Base-by-base conservation (phyloP, 805 yeast genomes). In the Candida vartiovaarae region DNA sequence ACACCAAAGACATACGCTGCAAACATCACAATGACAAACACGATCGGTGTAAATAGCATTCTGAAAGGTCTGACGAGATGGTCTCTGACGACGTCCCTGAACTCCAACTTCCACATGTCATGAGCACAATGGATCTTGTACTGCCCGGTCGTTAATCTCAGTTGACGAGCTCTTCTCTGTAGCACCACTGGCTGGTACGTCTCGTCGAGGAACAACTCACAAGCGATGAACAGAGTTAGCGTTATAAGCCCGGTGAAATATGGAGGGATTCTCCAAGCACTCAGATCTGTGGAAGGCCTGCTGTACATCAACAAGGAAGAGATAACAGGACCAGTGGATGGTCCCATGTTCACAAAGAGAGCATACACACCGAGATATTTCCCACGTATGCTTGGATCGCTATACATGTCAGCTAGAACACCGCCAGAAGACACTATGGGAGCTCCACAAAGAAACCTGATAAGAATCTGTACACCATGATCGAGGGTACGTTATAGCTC, bases 391-490 rank as follows among this genome's bases (percentile, higher is more conserved):
- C 66, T 60, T 3, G 79, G 75, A 25, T 45, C 39, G 9, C 48
- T 34, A 62, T 70, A 80, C 36, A 78, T 58, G 56, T 80, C 86
- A 3, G 83, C 78, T 8, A 52, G 30, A 26, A 50, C 54, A 26
- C 83, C 84, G 4, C 84, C 84, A 3, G 76, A 60, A 11, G 77
- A 75, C 8, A 76, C 82, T 32, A 79, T 64, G 1, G 83, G 79
- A 5, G 82, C 77, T 24, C 80, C 77, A 4, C 82, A 80, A 75
- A 64, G 46, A 78, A 66, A 5, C 85, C 85, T 11, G 78, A 68
- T 46, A 80, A 72, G 56, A 79, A 80, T 32, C 86, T 65, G 46
- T 72, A 66, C 20, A 77, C 53, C 63, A 76, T 63, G 25, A 80
- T 55, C n/a, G 77, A 68, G 38, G 76, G 72, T 37, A 75, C 54